Percentiles rank a stretch among this genome's conserved stretches.
These are phyloP conservation scores for Xylariaceae sp. DNA, from an alignment of 2,329 filamentous ascomycete genomes.

Conservation along the genomic window DNA sequence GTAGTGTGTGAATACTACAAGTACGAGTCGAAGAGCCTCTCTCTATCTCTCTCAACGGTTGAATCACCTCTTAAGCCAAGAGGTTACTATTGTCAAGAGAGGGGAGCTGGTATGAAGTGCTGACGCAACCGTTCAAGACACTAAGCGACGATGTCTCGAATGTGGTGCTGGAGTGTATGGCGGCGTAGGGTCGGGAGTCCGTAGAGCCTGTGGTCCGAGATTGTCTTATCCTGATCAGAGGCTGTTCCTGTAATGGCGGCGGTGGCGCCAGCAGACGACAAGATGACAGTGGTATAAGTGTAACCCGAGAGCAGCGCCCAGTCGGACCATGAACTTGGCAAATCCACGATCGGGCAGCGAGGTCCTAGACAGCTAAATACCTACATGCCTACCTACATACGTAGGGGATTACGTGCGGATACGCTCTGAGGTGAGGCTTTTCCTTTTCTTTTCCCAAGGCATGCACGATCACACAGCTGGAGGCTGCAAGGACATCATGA, in stretches of 20 bases:
- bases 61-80: not conserved
- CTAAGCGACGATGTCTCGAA: conserved; percentile 12
- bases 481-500: not conserved
- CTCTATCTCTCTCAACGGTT: not conserved
- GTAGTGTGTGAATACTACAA: not conserved
- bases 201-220: conserved; percentile 16
- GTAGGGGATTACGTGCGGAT: not conserved
- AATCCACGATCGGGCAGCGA: not conserved
- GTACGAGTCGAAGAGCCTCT: not conserved
- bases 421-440: conserved; percentile 14
- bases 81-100: conserved; percentile 2
- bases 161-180: not conserved
- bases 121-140: not conserved
- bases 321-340: conserved; percentile 18
- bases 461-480: conserved; percentile 8
- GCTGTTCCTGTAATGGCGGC: not conserved
- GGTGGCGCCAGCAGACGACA: conserved; percentile 3
- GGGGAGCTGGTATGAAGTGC: not conserved
- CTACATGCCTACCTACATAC: not conserved
- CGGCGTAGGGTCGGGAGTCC: not conserved
- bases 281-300: conserved; percentile 9
- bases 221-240: conserved; percentile 12
- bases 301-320: conserved; percentile 15
- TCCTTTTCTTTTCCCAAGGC: conserved; percentile 3
- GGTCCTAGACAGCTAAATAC: conserved; percentile 14